Conservation (phyloP, 2,329 filamentous ascomycete species). For the Epichloe typhina region DNA sequence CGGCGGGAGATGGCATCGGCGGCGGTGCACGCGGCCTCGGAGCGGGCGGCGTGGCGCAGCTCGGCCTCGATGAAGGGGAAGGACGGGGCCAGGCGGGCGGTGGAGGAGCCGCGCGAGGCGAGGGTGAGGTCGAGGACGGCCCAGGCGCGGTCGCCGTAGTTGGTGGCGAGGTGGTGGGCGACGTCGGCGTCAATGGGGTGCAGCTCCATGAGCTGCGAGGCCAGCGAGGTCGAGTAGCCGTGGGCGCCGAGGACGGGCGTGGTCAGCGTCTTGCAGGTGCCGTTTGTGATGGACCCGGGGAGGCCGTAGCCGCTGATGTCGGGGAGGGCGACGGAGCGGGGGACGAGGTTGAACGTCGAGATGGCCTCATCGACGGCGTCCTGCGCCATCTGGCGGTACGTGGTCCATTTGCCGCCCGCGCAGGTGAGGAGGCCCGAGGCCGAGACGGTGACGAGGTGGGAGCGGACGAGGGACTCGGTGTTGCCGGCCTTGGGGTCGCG, state of each 20-base stretch:
- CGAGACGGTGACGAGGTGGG: constrained; percentile 66
- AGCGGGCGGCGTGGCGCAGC: constrained; percentile 55
- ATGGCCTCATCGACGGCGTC: constrained; percentile 73
- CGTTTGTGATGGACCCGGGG: constrained; percentile 39
- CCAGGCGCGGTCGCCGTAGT: constrained; percentile 50
- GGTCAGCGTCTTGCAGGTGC: constrained; percentile 60
- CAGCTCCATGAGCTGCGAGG: constrained; percentile 24
- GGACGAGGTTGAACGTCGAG: constrained; percentile 46
- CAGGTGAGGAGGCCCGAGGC: constrained; percentile 65
- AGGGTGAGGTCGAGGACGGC: constrained; percentile 40
- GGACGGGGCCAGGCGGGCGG: constrained; percentile 46
- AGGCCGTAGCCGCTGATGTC: constrained; percentile 53
- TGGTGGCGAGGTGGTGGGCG: constrained; percentile 28
- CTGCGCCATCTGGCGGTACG: constrained; percentile 79
- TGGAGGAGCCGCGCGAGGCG: constrained; percentile 17
- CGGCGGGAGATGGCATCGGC: constrained; percentile 59
- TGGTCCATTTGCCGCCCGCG: constrained; percentile 79
- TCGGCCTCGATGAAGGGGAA: constrained; percentile 67
- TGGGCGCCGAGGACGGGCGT: constrained; percentile 66
- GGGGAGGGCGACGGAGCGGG: constrained; percentile 39
- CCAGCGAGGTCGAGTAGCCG: constrained; percentile 37
- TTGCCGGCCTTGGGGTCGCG: constrained; percentile 70
- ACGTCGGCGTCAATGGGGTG: constrained; percentile 23
- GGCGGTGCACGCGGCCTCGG: constrained; percentile 61
- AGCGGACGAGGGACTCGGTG: constrained; percentile 72